These are phyloP conservation scores for Ilyonectria destructans DNA, from an alignment of 2,329 filamentous ascomycete genomes.

Conservation along the genomic window DNA sequence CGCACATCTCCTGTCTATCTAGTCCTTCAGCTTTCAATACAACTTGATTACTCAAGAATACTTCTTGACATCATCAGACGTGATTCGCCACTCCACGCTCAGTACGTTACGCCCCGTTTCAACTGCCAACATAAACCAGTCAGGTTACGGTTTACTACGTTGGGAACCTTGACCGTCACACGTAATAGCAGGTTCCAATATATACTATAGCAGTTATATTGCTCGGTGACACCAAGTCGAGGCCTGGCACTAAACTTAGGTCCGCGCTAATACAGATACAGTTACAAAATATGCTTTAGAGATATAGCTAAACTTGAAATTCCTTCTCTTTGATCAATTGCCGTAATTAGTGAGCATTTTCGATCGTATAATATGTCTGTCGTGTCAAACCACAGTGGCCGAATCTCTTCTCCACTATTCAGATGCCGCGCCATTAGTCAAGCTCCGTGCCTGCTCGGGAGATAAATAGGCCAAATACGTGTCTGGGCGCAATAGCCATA, in stretches of 20 bases:
- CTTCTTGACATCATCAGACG: too few relatives aligned
- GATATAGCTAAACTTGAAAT: neutral
- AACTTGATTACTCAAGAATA: too few relatives aligned
- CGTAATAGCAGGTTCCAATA: neutral
- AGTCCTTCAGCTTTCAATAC: too few relatives aligned
- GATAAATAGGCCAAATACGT: constrained; percentile 5
- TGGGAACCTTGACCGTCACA: too few relatives aligned
- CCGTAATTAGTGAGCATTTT: neutral
- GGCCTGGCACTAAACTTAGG: neutral
- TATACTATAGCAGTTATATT: neutral
- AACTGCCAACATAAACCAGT: too few relatives aligned
- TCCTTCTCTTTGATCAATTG: neutral
- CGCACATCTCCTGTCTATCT: too few relatives aligned
- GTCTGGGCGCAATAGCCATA: neutral
- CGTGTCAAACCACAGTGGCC: neutral
- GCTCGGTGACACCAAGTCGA: neutral
- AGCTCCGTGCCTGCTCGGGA: neutral
- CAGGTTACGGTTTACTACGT: too few relatives aligned
- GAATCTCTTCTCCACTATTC: neutral
- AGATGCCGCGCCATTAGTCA: constrained; percentile 4
- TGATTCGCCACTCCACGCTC: too few relatives aligned
- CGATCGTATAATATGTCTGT: neutral
- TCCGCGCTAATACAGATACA: neutral
- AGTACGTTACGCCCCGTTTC: too few relatives aligned
- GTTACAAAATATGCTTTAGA: neutral